Evolutionary conservation across 371 early-diverging fungal genomes (phyloP).

Genomic region (Funneliformis caledonium): DNA sequence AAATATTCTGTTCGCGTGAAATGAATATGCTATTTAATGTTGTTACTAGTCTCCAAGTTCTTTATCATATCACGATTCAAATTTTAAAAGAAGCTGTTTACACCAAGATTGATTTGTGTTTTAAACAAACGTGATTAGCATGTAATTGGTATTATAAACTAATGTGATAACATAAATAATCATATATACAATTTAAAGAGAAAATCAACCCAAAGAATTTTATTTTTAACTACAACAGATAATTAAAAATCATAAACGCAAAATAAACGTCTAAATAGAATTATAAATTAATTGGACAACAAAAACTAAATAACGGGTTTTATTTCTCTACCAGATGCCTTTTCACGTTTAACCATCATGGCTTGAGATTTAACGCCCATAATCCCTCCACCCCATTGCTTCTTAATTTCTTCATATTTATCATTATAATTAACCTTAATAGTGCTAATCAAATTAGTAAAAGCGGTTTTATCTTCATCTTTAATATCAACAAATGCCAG

Average conservation of each 20-base stretch:
- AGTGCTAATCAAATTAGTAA: slow-evolving; percentile 87
- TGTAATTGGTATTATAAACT: too few relatives aligned
- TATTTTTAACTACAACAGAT: not conserved
- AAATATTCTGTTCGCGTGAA: too few relatives aligned
- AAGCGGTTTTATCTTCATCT: slow-evolving; percentile 94
- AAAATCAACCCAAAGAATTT: too few relatives aligned
- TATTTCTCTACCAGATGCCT: slow-evolving; percentile 67
- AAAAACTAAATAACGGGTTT: slow-evolving; percentile 12
- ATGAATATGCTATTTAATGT: too few relatives aligned
- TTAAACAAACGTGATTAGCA: too few relatives aligned
- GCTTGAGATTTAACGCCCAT: slow-evolving; percentile 94
- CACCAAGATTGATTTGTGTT: too few relatives aligned
- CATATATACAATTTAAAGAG: too few relatives aligned
- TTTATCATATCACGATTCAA: too few relatives aligned
- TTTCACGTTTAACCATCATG: slow-evolving; percentile 79
- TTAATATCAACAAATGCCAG: slow-evolving; percentile 94
- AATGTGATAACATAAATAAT: too few relatives aligned
- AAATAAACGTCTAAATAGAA: not conserved
- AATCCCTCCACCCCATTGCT: slow-evolving; percentile 97
- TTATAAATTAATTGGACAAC: not conserved
- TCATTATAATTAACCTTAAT: slow-evolving; percentile 93
- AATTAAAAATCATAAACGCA: not conserved
- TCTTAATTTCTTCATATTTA: slow-evolving; percentile 91
- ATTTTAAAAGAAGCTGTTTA: too few relatives aligned
- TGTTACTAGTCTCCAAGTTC: too few relatives aligned